Percentiles rank a stretch among this genome's conserved stretches.
These are phyloP conservation scores for Ogataea sp. DNA, from an alignment of 805 yeast genomes.

Conservation along the genomic window DNA sequence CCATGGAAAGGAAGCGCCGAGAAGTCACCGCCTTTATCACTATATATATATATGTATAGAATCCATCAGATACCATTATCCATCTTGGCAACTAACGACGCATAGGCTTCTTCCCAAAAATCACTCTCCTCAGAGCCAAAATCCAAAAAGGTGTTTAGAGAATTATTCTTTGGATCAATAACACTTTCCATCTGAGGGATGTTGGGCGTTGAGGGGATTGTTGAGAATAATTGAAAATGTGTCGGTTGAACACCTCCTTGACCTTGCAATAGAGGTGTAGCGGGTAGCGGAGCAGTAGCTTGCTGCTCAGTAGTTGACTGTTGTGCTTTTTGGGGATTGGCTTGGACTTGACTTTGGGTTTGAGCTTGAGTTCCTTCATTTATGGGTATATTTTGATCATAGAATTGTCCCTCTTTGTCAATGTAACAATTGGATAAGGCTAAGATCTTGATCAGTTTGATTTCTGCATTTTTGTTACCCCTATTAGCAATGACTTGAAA, in stretches of 20 bases:
- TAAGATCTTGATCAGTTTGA: background rate
- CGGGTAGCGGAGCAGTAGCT: background rate
- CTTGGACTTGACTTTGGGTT: background rate
- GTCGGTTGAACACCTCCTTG: background rate
- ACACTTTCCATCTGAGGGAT: background rate
- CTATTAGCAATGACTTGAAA: constrained; percentile 10
- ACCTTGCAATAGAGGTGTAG: background rate
- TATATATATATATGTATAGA: too few relatives aligned
- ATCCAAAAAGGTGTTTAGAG: background rate
- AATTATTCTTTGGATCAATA: background rate
- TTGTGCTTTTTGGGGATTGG: background rate
- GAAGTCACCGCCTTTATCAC: too few relatives aligned
- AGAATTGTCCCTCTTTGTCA: too few relatives aligned
- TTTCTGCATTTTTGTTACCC: constrained; percentile 14
- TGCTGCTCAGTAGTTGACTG: too few relatives aligned
- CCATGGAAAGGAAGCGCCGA: too few relatives aligned
- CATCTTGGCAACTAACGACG: background rate
- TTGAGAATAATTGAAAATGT: background rate
- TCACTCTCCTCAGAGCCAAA: constrained; percentile 1
- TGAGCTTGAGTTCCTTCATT: background rate
- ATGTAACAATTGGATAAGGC: background rate
- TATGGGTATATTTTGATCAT: too few relatives aligned
- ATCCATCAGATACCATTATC: constrained; percentile 1
- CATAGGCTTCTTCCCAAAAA: constrained; percentile 1
- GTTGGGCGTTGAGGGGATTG: background rate